Conservation (phyloP, 106 monocot genomes). For the Chionographis japonica region DNA sequence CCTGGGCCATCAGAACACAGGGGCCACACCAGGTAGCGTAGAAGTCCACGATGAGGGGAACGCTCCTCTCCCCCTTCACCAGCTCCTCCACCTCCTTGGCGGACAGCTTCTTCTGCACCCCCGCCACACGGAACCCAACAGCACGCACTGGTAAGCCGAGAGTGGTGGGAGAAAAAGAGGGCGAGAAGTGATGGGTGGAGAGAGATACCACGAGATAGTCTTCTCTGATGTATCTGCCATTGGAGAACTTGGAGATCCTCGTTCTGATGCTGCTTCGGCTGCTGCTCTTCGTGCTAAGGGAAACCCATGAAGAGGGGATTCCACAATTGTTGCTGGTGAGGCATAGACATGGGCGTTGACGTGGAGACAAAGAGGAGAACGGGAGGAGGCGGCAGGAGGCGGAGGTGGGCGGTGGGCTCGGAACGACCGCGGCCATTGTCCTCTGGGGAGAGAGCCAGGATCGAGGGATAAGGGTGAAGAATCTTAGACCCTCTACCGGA, state of each 20-base stretch:
- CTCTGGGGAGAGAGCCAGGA: too few species aligned
- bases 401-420: not conserved
- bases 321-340: not conserved
- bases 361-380: not conserved
- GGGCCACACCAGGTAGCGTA: slow-evolving; percentile 99
- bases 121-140: not conserved
- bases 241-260: not conserved
- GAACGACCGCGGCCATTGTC: not conserved
- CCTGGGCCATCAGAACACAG: slow-evolving; percentile 91
- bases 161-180: not conserved
- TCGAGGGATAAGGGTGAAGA: too few species aligned
- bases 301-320: not conserved
- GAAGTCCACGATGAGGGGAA: slow-evolving; percentile 82
- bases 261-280: slow-evolving; percentile 1
- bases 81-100: slow-evolving; percentile 70
- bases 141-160: too few species aligned
- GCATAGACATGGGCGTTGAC: not conserved
- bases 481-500: too few species aligned
- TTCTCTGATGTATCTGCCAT: slow-evolving; percentile 50
- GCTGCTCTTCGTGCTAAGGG: not conserved
- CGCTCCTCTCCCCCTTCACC: slow-evolving; percentile 55
- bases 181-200: too few species aligned
- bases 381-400: not conserved
- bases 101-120: slow-evolving; percentile 72
- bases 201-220: slow-evolving; percentile 64